Base-by-base conservation (phyloP, 2,329 filamentous ascomycete species). In the Microdochium bolleyi region DNA sequence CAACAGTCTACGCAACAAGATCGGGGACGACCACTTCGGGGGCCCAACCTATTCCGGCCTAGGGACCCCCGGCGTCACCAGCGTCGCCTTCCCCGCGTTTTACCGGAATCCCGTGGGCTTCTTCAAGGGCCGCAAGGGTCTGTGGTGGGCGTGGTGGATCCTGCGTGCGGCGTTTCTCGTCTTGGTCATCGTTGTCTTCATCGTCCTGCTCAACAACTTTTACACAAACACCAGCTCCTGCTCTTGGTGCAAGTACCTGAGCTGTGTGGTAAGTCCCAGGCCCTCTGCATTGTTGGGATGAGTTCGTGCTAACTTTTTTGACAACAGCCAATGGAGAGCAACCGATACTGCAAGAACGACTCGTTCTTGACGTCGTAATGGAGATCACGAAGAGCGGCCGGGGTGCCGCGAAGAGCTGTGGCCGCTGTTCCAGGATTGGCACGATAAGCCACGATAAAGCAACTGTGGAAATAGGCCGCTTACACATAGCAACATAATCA, bases 101-200 rank as follows among this genome's bases (percentile, higher is more conserved):
- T 65, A 82, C 53, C 82, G 83, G 61, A 82, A 80, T 54, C 82
- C 87, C 0, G 66, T 84, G 3, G 84, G 83, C 5, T 96, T 96
- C 71, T 97, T 97, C 74, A 92, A 92, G 67, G 90, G 89, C 21
- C 82, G 94, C 19, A 96, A 95, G 67, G 87, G 88, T 22, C 77
- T 96, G 8, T 99, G 94, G 94, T 99, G 94, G 94, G 87, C 75
- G 5, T 99, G 94, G 94, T 97, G 92, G 92, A 70, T 96, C 22
- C 78, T 97, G 25, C 82, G 94, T 19, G 88, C 81, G 1, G 89
- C 80, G 0, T 85, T 87, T 24, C 73, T 99, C 51, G 79, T 96
- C 8, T 79, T 84, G n/a, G 87, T 92, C 32, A 76, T 96, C 34
- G 79, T 95, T 41, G 86, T 87, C 1, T 96, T 97, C 67, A 88